Conservation (phyloP, 1,284 basidiomycete species). For the Cutaneotrichosporon cavernicola region DNA sequence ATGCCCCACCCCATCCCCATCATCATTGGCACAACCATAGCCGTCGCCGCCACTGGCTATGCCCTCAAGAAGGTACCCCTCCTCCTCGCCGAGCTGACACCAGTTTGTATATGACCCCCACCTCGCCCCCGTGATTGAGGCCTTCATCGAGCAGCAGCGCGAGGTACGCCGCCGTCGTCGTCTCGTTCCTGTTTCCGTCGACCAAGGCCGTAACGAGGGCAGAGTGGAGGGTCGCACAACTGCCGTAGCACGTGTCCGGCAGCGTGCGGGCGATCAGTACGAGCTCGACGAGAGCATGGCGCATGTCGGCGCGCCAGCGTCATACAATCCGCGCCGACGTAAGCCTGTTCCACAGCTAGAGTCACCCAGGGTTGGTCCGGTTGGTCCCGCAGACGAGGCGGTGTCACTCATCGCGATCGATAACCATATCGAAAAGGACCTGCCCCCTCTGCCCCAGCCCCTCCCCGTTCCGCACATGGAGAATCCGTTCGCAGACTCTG, state of each 20-base stretch:
- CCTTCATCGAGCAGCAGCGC: slow-evolving; percentile 32
- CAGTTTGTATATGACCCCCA: slow-evolving; percentile 51
- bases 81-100: neutral
- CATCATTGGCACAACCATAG: slow-evolving; percentile 43
- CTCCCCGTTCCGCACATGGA: neutral
- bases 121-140: slow-evolving; percentile 43
- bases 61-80: slow-evolving; percentile 41
- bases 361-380: neutral
- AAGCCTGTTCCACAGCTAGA: slow-evolving; percentile 1
- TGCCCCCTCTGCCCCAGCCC: neutral
- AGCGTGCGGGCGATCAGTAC: slow-evolving; percentile 18
- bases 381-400: neutral
- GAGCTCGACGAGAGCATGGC: slow-evolving; percentile 21
- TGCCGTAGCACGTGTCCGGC: neutral
- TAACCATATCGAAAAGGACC: neutral
- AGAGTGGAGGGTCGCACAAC: slow-evolving; percentile 15
- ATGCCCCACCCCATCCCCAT: slow-evolving; percentile 45
- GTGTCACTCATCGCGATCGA: slow-evolving; percentile 10
- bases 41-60: slow-evolving; percentile 43
- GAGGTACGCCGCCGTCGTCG: slow-evolving; percentile 8
- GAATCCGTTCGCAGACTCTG: neutral
- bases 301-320: neutral
- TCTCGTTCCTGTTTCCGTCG: slow-evolving; percentile 4
- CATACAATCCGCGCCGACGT: neutral
- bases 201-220: neutral